Evolutionary conservation across 176 grass and related monocot genomes (phyloP).

Genomic region (Pontederia crassipes): DNA sequence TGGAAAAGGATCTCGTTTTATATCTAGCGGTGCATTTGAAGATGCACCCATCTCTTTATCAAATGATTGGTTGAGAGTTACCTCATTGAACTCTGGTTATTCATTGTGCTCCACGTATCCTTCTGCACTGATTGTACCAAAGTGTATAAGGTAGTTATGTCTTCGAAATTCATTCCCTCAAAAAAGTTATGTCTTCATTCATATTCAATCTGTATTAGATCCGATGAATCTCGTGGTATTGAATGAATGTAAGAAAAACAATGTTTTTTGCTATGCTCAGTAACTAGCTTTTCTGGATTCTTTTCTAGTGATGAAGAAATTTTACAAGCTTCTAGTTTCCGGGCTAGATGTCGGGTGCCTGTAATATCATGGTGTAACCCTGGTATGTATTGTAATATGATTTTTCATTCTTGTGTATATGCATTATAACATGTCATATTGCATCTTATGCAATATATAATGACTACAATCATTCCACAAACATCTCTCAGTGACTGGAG

Average conservation of each 20-base stretch:
- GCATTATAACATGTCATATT: background rate
- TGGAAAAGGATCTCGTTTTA: slow-evolving; percentile 27
- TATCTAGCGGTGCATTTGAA: slow-evolving; percentile 23
- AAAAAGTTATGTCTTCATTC: background rate
- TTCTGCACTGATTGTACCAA: slow-evolving; percentile 71
- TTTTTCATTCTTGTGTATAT: slow-evolving; percentile 1
- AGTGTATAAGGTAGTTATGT: slow-evolving; percentile 53
- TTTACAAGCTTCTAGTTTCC: slow-evolving; percentile 77
- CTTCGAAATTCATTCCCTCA: no score
- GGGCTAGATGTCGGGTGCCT: slow-evolving; percentile 70
- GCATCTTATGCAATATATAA: no score
- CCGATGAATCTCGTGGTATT: no score
- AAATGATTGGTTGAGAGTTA: slow-evolving; percentile 73
- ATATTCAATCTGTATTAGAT: no score
- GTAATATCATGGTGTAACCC: slow-evolving; percentile 91
- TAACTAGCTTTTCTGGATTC: background rate
- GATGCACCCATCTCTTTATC: slow-evolving; percentile 28
- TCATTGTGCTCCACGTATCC: slow-evolving; percentile 92
- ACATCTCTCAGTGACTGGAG: slow-evolving; percentile 51
- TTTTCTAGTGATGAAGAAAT: slow-evolving; percentile 79
- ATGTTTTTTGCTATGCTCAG: no score
- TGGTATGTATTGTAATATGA: slow-evolving; percentile 24
- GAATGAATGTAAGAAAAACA: no score
- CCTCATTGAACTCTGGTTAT: slow-evolving; percentile 65
- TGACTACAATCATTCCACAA: no score